These are phyloP conservation scores for Aaosphaeria arxii DNA, from an alignment of 2,329 filamentous ascomycete species.

Conservation along the genomic window DNA sequence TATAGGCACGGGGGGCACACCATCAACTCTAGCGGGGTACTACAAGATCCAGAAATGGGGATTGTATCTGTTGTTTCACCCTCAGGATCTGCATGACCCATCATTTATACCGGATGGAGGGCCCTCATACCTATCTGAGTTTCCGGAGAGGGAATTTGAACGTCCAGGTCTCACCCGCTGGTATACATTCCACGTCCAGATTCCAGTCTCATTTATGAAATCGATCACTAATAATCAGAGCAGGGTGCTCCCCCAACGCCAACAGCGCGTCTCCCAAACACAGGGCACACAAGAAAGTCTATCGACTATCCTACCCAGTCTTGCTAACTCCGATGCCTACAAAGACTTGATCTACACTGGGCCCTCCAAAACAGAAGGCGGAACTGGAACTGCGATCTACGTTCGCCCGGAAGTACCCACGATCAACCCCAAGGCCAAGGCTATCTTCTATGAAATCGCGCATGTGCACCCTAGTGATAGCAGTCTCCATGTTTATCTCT, in stretches of 20 bases:
- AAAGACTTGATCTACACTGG: conserved; percentile 15
- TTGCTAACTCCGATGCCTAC: conserved; percentile 12
- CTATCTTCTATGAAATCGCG: conserved; percentile 30
- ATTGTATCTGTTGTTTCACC: conserved; percentile 21
- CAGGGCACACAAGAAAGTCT: conserved; percentile 5
- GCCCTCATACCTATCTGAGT: conserved; percentile 18
- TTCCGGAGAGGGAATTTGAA: conserved; percentile 16
- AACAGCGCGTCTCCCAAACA: conserved; percentile 19
- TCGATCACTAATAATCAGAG: background rate
- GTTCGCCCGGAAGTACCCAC: conserved; percentile 19
- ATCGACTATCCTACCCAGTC: conserved; percentile 10
- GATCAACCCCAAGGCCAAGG: conserved; percentile 25
- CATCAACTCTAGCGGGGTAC: conserved; percentile 27
- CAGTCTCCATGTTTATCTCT: conserved; percentile 74
- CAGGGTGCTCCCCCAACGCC: conserved; percentile 29
- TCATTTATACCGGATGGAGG: conserved; percentile 21
- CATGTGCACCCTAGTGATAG: conserved; percentile 76
- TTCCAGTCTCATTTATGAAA: background rate
- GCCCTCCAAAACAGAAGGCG: conserved; percentile 29
- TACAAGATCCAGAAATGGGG: conserved; percentile 27
- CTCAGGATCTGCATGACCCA: conserved; percentile 21
- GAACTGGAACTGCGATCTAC: conserved; percentile 29
- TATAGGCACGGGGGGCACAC: conserved; percentile 29
- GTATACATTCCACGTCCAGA: background rate
- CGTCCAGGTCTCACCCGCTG: conserved; percentile 22